Percentiles rank a stretch among this genome's conserved stretches.
phyloP scores from a whole-genome alignment of 228 moss, liverwort and hornwort genomes.

The Sphagnum magellanicum region DNA sequence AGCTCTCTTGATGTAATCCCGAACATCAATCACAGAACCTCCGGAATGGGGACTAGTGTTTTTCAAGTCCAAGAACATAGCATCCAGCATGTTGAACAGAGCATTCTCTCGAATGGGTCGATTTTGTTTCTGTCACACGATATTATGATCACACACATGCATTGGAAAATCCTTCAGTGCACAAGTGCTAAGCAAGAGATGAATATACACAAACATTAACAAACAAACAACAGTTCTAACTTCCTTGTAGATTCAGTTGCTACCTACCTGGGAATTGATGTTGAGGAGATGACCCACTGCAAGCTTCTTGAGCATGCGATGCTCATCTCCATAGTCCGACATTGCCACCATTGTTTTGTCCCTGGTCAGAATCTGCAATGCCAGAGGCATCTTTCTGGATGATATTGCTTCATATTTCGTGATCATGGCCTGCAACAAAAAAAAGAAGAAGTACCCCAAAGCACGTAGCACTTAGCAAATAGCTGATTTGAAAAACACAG shows the following conservation, averaged over 20 bases:
- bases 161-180: not conserved
- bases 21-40: slow-evolving; percentile 29
- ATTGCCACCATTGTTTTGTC: slow-evolving; percentile 69
- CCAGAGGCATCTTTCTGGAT: slow-evolving; percentile 33
- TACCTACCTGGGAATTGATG: slow-evolving; percentile 22
- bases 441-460: not conserved
- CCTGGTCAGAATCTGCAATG: slow-evolving; percentile 41
- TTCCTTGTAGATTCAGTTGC: not conserved
- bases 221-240: not conserved
- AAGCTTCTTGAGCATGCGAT: slow-evolving; percentile 63
- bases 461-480: not conserved
- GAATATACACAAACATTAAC: not conserved
- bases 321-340: slow-evolving; percentile 69
- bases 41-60: slow-evolving; percentile 15
- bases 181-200: not conserved
- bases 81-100: slow-evolving; percentile 41
- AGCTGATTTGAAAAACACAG: not conserved
- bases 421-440: slow-evolving; percentile 40
- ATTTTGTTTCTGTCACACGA: slow-evolving; percentile 33
- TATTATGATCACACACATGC: not conserved
- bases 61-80: slow-evolving; percentile 27
- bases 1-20: slow-evolving; percentile 28
- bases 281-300: slow-evolving; percentile 50
- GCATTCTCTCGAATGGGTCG: slow-evolving; percentile 43
- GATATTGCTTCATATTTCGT: slow-evolving; percentile 55